Evolutionary conservation across 2,329 filamentous ascomycete species (phyloP), one percentile per base, ranked within the genome.

Genomic region (Helotiales sp.): DNA sequence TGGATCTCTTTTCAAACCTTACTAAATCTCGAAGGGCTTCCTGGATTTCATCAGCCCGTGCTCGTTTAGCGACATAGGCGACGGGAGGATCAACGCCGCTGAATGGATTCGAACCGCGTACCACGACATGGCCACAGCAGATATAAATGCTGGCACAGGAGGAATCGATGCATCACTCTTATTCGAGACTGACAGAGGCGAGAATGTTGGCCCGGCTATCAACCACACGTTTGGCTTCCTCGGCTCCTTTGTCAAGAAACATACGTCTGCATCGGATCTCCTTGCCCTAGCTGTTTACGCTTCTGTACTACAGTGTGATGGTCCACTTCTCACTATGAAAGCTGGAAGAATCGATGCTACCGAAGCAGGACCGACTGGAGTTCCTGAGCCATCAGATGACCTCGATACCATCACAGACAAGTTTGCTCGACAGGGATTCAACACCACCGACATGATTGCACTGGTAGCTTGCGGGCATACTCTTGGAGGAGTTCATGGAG

Each of bases 91-190:
- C n/a, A 36, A 31, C 17, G 29, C 48, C 17, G 48, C 48, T 7
- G 48, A 51, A 51, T 51, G 48, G 48, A 34, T 51, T 4, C 76
- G 82, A 29, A 78, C 79, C 5, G 82, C 78, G 22, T 85, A 85
- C 59, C 83, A 85, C 69, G 83, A 85, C 66, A 81, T 84, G 76
- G 75, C 80, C 4, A 81, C 81, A 3, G 77, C 74, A 27, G 82
- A 80, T 63, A 69, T 71, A 13, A 75, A 71, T 57, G 74, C 71
- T 24, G 73, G 75, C 29, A 71, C 69, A 0, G 83, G 83, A 24
- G 83, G 83, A 0, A 56, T 85, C 36, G 83, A 86, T 62, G 83
- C 73, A 13, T 85, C 82, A 8, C 71, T 86, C 27, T 79, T 82
- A 60, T 86, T 80, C 63, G 83, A 86, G 70, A 71, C 83, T 10